Evolutionary conservation across 139 green algal genomes (phyloP).

Genomic region (Bryopsis sp.): DNA sequence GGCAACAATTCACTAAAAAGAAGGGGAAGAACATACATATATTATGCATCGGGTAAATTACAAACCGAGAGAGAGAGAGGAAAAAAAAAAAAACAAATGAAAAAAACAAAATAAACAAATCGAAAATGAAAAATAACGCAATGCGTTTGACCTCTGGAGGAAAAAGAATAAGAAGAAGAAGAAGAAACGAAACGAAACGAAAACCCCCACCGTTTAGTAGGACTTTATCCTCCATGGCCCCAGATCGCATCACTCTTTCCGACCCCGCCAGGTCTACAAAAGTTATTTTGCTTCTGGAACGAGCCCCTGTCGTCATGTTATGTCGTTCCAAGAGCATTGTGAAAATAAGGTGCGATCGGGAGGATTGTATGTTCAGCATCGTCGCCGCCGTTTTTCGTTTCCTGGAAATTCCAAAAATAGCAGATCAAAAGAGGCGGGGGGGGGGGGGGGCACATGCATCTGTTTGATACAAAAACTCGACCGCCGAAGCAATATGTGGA

Average conservation of each 20-base stretch:
- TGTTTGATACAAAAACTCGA: too few species aligned
- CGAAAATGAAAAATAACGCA: neutral
- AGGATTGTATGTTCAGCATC: slow-evolving; percentile 44
- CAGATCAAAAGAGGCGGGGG: too few species aligned
- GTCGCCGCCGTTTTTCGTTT: slow-evolving; percentile 32
- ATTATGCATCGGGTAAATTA: neutral
- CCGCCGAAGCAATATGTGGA: too few species aligned
- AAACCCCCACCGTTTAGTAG: slow-evolving; percentile 6
- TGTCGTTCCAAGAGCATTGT: slow-evolving; percentile 36
- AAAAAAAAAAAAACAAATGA: neutral
- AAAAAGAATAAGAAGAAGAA: neutral
- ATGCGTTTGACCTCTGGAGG: neutral
- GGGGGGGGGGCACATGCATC: too few species aligned
- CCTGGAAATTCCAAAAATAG: neutral
- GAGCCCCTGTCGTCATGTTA: slow-evolving; percentile 17
- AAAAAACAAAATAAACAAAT: neutral
- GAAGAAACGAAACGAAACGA: neutral
- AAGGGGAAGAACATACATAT: neutral
- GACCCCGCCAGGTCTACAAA: slow-evolving; percentile 36
- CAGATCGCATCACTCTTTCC: slow-evolving; percentile 27
- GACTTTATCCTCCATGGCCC: slow-evolving; percentile 20
- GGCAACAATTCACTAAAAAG: neutral
- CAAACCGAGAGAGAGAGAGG: neutral
- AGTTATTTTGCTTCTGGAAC: slow-evolving; percentile 20
- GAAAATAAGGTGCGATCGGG: slow-evolving; percentile 48